Conservation (phyloP, 2,329 filamentous ascomycete species). For the Boeremia exigua region DNA sequence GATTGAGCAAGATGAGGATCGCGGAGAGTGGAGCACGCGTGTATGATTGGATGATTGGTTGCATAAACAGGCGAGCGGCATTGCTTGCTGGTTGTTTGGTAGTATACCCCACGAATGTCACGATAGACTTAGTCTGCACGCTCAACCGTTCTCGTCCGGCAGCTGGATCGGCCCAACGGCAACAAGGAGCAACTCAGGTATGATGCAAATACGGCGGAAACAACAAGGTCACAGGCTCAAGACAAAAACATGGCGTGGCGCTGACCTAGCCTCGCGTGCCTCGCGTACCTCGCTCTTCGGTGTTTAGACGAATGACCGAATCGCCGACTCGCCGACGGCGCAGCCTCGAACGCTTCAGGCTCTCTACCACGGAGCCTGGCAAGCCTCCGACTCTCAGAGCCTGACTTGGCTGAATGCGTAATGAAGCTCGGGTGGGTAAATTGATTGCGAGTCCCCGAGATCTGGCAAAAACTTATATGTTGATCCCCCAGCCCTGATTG, state of each 20-base stretch:
- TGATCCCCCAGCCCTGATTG: background rate
- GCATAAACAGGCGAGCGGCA: background rate
- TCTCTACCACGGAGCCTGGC: background rate
- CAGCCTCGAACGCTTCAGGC: background rate
- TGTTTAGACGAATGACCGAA: background rate
- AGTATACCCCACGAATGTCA: constrained; percentile 31
- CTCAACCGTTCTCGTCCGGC: background rate
- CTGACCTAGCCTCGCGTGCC: background rate
- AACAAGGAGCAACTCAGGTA: no score
- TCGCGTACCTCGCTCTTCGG: background rate
- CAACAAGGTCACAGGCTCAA: background rate
- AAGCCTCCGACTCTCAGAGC: background rate
- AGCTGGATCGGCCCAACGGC: background rate
- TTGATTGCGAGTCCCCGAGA: background rate
- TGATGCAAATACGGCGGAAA: no score
- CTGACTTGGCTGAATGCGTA: background rate
- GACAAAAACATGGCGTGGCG: background rate
- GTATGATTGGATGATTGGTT: background rate
- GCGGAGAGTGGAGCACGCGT: background rate
- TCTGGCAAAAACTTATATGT: background rate
- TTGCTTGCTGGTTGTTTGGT: constrained; percentile 17
- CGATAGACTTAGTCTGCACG: constrained; percentile 1
- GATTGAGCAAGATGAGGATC: background rate
- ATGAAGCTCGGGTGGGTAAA: background rate
- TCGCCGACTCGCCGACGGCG: background rate